Evolutionary conservation across 768 basidiomycete species (phyloP), one percentile per base, ranked within the genome.

Genomic region (Trametes maxima): DNA sequence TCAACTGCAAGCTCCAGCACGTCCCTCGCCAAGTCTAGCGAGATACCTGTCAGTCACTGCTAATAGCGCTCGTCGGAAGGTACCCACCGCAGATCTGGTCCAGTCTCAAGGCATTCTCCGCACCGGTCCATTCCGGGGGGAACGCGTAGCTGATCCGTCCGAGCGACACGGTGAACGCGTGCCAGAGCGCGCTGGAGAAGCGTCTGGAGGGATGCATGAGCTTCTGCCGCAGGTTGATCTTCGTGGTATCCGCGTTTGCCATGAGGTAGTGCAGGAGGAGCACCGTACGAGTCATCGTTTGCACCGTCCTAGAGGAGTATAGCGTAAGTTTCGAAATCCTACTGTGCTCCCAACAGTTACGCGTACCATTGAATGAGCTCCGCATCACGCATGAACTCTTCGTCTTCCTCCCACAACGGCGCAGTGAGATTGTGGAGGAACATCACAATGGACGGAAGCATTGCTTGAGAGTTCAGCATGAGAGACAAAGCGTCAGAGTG

Each of bases 91-190:
- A 55, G 11, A 65, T 60, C 43, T 71, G 68, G 48, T 73, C 72
- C 5, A 75, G 57, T 43, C 51, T 28, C 25, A 49, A 37, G 12
- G 43, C 52, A 21, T 68, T 67, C 54, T 57, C 62, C n/a, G 45
- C 35, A 2, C 61, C 59, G 10, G 70, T 54, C 64, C 65, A 67
- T 6, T 65, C 62, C 1, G 74, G 73, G 8, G 69, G 57, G n/a
- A 64, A 67, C 2, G 87, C 85, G 60, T 84, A 92, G 57, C 87
- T 85, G 48, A 94, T 74, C 62, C 91, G 80, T 40, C 92, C 89
- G 56, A 94, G 82, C 0, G 86, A 83, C n/a, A 92, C 85, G 28
- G 86, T 83, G 68, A 92, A 92, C 69, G 86, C 79, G 65, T 94
- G 86, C 13, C 78, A 78, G 25, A 90, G 73, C 35, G 85, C 86